Percentiles rank a stretch among this genome's conserved stretches.
These are phyloP conservation scores for Gigaspora rosea DNA, from an alignment of 192 early-diverging fungal species.

Conservation along the genomic window DNA sequence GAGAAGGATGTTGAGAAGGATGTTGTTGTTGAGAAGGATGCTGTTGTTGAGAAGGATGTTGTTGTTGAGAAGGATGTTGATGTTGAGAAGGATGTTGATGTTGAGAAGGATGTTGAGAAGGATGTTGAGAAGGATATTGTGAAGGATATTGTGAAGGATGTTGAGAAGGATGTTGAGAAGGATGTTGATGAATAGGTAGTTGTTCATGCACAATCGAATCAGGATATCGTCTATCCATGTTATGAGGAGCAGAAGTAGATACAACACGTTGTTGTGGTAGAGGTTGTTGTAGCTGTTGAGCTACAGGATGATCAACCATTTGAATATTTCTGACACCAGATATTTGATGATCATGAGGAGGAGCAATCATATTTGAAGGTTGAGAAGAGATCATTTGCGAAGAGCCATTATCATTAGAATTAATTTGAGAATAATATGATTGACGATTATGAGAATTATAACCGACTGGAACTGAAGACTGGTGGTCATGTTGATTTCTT, in stretches of 20 bases:
- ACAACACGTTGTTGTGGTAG: background rate
- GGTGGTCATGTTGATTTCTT: slow-evolving; percentile 14
- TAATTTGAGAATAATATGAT: background rate
- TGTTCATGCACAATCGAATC: too few species aligned
- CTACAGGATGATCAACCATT: too few species aligned
- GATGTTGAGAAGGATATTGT: background rate
- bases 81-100: background rate
- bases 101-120: background rate
- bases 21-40: background rate
- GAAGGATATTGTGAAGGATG: background rate
- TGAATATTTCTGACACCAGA: too few species aligned
- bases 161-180: background rate
- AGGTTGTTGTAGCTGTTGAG: slow-evolving; percentile 21
- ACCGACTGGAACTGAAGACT: background rate
- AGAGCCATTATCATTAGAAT: background rate
- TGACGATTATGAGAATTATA: background rate
- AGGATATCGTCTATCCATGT: background rate
- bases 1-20: background rate
- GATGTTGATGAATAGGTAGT: background rate
- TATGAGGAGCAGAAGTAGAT: background rate
- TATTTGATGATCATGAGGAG: background rate
- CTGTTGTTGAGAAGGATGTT: background rate
- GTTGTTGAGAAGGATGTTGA: slow-evolving; percentile 12
- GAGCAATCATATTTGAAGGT: background rate
- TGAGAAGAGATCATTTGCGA: background rate